These are phyloP conservation scores for Liquidambar formosana DNA, from an alignment of 164 flowering plant genomes.

Conservation along the genomic window DNA sequence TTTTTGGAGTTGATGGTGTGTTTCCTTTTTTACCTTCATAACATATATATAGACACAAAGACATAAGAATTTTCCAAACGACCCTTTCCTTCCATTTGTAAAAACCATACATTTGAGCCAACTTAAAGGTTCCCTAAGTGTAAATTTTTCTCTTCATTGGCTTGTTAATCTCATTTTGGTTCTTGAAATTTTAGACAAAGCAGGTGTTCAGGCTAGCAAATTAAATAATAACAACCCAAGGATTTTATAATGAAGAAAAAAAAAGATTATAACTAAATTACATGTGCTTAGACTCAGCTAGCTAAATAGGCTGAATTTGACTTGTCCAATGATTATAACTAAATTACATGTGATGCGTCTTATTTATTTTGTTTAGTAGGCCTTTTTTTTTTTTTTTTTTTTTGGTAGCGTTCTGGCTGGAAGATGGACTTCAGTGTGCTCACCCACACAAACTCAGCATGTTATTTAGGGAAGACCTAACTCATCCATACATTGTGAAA, in stretches of 20 bases:
- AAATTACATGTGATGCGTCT: background rate
- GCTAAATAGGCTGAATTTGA: background rate
- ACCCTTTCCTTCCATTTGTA: background rate
- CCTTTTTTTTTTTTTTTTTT: too few species aligned
- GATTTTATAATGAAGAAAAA: background rate
- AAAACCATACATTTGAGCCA: background rate
- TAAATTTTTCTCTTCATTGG: background rate
- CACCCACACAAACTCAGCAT: background rate
- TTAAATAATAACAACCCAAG: background rate
- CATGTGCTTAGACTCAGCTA: background rate
- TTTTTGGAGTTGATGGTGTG: conserved; percentile 13
- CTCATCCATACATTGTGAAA: background rate
- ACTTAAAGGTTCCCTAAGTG: background rate
- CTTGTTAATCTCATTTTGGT: background rate
- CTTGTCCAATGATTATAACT: background rate
- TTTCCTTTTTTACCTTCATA: background rate
- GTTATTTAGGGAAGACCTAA: background rate
- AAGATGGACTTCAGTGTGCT: background rate
- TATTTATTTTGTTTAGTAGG: background rate
- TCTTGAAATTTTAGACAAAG: background rate
- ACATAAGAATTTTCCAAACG: background rate
- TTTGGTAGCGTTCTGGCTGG: too few species aligned
- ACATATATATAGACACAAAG: background rate
- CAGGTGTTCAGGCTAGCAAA: background rate
- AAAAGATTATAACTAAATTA: background rate